Base-by-base conservation (phyloP, 441 rosid species). In the Euphorbia corollata region DNA sequence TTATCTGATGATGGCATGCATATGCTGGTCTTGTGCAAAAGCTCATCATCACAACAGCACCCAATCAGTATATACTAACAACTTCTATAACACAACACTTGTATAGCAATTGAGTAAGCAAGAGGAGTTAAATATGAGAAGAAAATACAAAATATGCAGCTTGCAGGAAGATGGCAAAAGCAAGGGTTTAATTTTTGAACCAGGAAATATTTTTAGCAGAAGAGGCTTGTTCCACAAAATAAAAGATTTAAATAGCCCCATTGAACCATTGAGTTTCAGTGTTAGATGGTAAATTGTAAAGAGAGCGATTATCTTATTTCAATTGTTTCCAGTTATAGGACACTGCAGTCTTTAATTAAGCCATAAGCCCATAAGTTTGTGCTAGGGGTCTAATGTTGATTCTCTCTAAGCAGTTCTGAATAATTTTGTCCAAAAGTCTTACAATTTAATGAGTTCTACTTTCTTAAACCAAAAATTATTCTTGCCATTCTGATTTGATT, bases 31-130 rank as follows among this genome's bases (percentile, higher is more conserved):
- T 19, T 9, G 16, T 13, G 71, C 50, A 59, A 59, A 56, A 50
- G 32, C 53, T 43, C 39, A 60, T 16, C 23, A 68, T 19, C 58
- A 47, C 18, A 48, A 4, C 20, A 15, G 36, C 36, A 20, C 32
- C 32, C 32, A 27, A 27, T 27, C 32, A 27, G 4, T n/a, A n/a
- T 50, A 36, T 8, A 39, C 67, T 19, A 6, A 63, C 16, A 30
- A 45, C 22, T 64, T 64, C n/a, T 9, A 51, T 34, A 64, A 39
- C 24, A 56, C 54, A 67, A 56, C 24, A 56, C 36, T 43, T 48
- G n/a, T 38, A 43, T 23, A 41, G 30, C 13, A 56, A 23, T 64
- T 54, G 16, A 50, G 32, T 65, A 36, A 9, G 48, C 2, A 24
- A 55, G 23, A 36, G 61, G 9, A 20, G 39, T 66, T 16, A 13